A percentile compares a stretch with the other conserved stretches of the same genome.
Evolutionary conservation across 495 filamentous ascomycete species (phyloP).

Genomic region (Aspergillus diversus): DNA sequence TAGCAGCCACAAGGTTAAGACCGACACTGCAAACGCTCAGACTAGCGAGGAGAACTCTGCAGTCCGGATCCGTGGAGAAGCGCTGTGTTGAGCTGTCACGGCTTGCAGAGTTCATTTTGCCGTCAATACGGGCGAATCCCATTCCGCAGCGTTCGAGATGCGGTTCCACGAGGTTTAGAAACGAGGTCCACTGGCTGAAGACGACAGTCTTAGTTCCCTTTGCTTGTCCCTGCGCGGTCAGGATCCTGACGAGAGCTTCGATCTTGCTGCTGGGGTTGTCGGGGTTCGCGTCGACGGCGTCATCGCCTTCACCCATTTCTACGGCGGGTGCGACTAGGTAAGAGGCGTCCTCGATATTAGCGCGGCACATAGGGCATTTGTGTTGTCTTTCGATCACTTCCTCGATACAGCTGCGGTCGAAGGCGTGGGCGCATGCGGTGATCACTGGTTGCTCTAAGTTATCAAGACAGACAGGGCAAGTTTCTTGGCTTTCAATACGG

Average conservation of each 20-base stretch:
- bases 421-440: constrained; percentile 86
- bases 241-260: constrained; percentile 76
- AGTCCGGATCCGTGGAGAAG: constrained; percentile 69
- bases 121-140: constrained; percentile 78
- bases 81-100: constrained; percentile 72
- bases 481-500: constrained; percentile 79
- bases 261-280: constrained; percentile 80
- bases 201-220: constrained; percentile 79
- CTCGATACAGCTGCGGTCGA: constrained; percentile 74
- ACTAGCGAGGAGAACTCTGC: constrained; percentile 80
- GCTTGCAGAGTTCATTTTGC: constrained; percentile 67
- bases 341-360: constrained; percentile 61
- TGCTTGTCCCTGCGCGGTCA: constrained; percentile 70
- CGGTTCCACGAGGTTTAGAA: constrained; percentile 76
- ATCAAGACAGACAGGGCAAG: constrained; percentile 85
- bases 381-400: constrained; percentile 78
- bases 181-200: constrained; percentile 94
- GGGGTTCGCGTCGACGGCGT: constrained; percentile 55
- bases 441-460: constrained; percentile 75
- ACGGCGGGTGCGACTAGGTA: constrained; percentile 68
- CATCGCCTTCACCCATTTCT: constrained; percentile 52
- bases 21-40: constrained; percentile 85
- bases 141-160: constrained; percentile 66
- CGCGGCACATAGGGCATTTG: constrained; percentile 89
- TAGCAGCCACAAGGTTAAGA: constrained; percentile 85